Evolutionary conservation across 768 basidiomycete species (phyloP).

Genomic region (Collybia sordida): DNA sequence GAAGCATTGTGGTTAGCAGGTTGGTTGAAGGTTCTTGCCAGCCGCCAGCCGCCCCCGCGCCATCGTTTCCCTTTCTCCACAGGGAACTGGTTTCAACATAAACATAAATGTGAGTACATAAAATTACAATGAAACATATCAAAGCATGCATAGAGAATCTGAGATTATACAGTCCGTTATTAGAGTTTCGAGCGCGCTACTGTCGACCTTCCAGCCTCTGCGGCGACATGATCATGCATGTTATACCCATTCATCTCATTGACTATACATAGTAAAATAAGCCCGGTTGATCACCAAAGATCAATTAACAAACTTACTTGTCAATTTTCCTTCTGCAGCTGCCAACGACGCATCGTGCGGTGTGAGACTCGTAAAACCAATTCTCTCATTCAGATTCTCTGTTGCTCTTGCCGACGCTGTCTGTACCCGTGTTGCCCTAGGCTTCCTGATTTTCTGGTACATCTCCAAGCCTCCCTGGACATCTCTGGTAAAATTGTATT

Average conservation of each 20-base stretch:
- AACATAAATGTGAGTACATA: too few species aligned
- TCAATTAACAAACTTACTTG: constrained; percentile 15
- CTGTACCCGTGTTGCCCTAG: constrained; percentile 29
- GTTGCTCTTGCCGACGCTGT: constrained; percentile 25
- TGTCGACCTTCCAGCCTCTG: not conserved
- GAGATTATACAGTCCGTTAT: not conserved
- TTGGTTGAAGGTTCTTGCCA: too few species aligned
- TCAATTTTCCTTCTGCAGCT: constrained; percentile 24
- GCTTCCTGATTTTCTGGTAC: constrained; percentile 27
- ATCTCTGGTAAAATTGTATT: constrained; percentile 23
- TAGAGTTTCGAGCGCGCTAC: not conserved
- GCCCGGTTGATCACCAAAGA: not conserved
- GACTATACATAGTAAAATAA: constrained; percentile 13
- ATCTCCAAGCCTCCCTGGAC: constrained; percentile 21
- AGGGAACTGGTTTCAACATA: too few species aligned
- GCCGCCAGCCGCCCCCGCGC: too few species aligned
- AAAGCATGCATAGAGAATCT: too few species aligned
- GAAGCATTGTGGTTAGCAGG: too few species aligned
- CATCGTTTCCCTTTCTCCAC: too few species aligned
- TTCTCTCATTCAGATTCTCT: constrained; percentile 30
- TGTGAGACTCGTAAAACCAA: constrained; percentile 28
- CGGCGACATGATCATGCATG: constrained; percentile 20
- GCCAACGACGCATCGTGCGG: constrained; percentile 24
- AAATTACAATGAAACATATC: too few species aligned
- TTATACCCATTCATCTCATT: constrained; percentile 32